phyloP scores from a whole-genome alignment of 495 filamentous ascomycete genomes.

The Penicillium egyptiacum region DNA sequence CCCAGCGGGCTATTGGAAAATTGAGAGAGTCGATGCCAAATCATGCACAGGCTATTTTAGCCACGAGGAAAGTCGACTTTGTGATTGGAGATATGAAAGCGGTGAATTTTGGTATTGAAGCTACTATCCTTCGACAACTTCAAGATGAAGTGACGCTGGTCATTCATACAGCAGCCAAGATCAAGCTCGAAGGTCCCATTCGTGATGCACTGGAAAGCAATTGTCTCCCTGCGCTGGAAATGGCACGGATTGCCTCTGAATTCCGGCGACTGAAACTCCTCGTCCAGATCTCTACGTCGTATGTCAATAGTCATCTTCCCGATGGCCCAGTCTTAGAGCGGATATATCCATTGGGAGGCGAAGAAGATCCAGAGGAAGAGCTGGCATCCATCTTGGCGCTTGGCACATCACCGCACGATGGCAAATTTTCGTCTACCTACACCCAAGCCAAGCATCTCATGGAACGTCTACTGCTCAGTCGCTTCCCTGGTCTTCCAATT shows the following conservation, averaged over 20 bases:
- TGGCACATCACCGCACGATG: constrained; percentile 20
- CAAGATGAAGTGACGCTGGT: constrained; percentile 35
- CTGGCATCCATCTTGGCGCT: constrained; percentile 29
- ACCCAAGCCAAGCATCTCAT: constrained; percentile 42
- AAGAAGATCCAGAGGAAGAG: constrained; percentile 36
- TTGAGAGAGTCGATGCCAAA: constrained; percentile 36
- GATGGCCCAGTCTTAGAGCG: constrained; percentile 36
- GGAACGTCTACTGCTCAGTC: constrained; percentile 35
- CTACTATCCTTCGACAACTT: constrained; percentile 19
- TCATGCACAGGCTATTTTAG: constrained; percentile 31
- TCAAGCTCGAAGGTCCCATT: constrained; percentile 33
- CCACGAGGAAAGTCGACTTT: constrained; percentile 32
- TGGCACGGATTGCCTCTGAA: constrained; percentile 31
- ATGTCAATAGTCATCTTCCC: constrained; percentile 39
- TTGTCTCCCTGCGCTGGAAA: constrained; percentile 37
- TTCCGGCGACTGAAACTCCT: constrained; percentile 38
- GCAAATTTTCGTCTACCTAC: constrained; percentile 38
- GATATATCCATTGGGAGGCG: constrained; percentile 26
- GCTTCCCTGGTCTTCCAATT: constrained; percentile 34
- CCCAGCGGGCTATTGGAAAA: constrained; percentile 33
- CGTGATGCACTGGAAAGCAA: constrained; percentile 40
- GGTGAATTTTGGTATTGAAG: constrained; percentile 31
- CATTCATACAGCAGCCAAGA: constrained; percentile 42
- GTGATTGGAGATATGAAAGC: constrained; percentile 35
- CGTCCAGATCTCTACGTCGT: constrained; percentile 40